Base-by-base conservation (phyloP, 2,329 filamentous ascomycete species). In the Alternaria postmessia region DNA sequence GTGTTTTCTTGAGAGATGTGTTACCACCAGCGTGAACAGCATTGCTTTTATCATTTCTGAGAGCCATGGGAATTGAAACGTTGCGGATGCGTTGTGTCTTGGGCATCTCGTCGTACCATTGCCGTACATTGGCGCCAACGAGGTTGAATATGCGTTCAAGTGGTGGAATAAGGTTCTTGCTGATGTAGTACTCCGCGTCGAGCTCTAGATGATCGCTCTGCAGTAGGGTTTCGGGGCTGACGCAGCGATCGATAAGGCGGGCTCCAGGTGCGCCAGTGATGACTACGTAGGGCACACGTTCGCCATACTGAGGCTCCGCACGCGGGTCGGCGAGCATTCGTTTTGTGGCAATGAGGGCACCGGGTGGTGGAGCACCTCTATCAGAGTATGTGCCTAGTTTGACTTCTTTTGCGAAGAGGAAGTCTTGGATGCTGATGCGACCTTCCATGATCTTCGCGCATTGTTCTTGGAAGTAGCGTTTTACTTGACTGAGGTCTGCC, bases 41-140 rank as follows among this genome's bases (percentile, higher is more conserved):
- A 5, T 38, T 49, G n/a, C 62, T 59, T 20, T 52, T 60, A 34
- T 48, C 64, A 30, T 54, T 59, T 24, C 66, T 59, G 8, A 53
- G 54, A 18, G 51, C 38, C 6, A 72, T 11, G 3, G 70, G 72
- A 63, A 72, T 66, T 2, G 68, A 83, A n/a, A 92, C 80, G 55
- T 86, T 87, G 28, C 89, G 86, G 46, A 94, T 87, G 8, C 90
- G 89, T 73, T 93, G 91, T 20, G 95, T 84, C 76, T 96, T 97
- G 46, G 94, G 94, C 93, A 98, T 96, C 79, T 97, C 93, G 64
- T 97, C 93, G 73, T 93, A 98, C 95, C 95, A 99, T 60, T 88
- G 86, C 18, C 91, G 83, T 0, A 98, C 91, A 75, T 95, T 96
- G 32, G 93, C 95, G 7, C 95, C 95, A 3, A 98, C 91, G 3